Percentiles rank a stretch among this genome's conserved stretches.
phyloP scores from a whole-genome alignment of 139 green algal species.

The Pseudopediastrum boryanum region DNA sequence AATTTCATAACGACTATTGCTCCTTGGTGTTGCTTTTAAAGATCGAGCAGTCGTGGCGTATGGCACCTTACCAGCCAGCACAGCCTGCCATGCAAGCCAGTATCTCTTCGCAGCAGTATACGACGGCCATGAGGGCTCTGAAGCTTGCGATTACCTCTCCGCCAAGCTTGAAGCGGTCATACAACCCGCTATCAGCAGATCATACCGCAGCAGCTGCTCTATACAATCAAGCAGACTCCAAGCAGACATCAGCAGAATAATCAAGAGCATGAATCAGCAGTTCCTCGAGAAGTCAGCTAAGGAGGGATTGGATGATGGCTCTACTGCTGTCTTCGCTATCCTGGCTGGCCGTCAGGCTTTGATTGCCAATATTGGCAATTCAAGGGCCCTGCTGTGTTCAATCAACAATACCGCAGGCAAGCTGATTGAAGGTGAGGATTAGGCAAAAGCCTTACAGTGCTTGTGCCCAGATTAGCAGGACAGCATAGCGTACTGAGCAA shows the following conservation, averaged over 20 bases:
- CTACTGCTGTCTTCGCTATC: slow-evolving; percentile 56
- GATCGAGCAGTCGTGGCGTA: too few species aligned
- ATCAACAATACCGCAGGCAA: neutral
- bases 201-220: slow-evolving; percentile 10
- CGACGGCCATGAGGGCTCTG: slow-evolving; percentile 30
- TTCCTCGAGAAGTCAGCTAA: neutral
- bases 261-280: neutral
- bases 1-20: too few species aligned
- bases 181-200: slow-evolving; percentile 3
- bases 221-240: neutral
- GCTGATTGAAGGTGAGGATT: neutral
- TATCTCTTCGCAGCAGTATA: slow-evolving; percentile 19
- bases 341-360: slow-evolving; percentile 26
- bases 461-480: too few species aligned
- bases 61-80: too few species aligned
- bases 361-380: slow-evolving; percentile 57
- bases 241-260: neutral
- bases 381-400: slow-evolving; percentile 47
- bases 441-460: neutral
- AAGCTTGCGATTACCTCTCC: slow-evolving; percentile 10
- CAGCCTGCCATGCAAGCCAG: neutral
- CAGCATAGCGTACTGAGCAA: too few species aligned
- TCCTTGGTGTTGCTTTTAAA: too few species aligned
- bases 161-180: slow-evolving; percentile 14
- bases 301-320: slow-evolving; percentile 38